Evolutionary conservation across 805 yeast genomes (phyloP), one percentile per base, ranked within the genome.

Genomic region (Cyberlindnera samutprakarnensis): DNA sequence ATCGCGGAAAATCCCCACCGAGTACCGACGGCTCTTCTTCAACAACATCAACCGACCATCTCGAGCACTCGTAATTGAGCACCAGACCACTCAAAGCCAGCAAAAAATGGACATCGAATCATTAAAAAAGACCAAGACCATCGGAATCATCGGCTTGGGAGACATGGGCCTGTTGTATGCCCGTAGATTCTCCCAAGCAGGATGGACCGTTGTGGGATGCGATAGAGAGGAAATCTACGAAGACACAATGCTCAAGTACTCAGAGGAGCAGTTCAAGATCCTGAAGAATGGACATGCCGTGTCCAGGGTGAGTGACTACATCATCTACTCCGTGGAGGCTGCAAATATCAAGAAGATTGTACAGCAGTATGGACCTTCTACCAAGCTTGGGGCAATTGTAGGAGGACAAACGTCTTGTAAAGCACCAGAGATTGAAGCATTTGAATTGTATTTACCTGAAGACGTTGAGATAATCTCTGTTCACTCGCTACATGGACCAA

Each of bases 341-440:
- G 94, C 81, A 41, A 75, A 75, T 49, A 79, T 92, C 30, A 75
- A 65, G 28, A 67, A 68, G 35, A 84, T 92, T 23, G 94, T 87
- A 5, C 51, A 71, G 5, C 27, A 60, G 23, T 90, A 90, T 56
- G 96, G 95, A 0, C 90, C 95, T 0, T 80, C 90, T 0, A 77
- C 95, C 4, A 90, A 90, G 52, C 59, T 77, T 4, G 94, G 94
- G 3, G 81, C 94, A 4, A 74, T 88, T 25, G 95, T 92, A 5
- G 98, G 97, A n/a, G 98, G 98, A 7, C 98, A 92, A 57, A 88
- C 98, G 0, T 83, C 95, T 8, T 90, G 97, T 59, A 92, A 92
- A 51, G 78, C 73, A 17, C 94, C 94, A 0, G 98, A 92, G 52
- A 80, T 92, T 18, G 66, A 59, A 12, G 95, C 96, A 0, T 84